phyloP scores from a whole-genome alignment of 2,329 filamentous ascomycete species.

The Verticillium alfalfae region DNA sequence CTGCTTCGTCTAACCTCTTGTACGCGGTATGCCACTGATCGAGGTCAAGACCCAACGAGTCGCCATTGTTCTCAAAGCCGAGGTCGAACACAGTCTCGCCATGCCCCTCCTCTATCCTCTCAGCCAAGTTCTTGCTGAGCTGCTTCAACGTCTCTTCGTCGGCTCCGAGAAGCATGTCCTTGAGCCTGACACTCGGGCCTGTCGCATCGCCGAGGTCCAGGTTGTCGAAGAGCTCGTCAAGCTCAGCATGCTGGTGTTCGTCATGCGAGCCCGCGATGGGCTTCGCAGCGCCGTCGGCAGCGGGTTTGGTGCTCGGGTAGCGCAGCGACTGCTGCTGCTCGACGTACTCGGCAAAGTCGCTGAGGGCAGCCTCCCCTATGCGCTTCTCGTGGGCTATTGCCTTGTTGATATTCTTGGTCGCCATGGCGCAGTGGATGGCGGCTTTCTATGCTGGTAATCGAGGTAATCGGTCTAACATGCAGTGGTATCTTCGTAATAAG shows the following conservation, averaged over 20 bases:
- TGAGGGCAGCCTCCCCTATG: conserved; percentile 83
- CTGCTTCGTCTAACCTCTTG: conserved; percentile 58
- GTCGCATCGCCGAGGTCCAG: conserved; percentile 69
- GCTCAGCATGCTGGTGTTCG: conserved; percentile 70
- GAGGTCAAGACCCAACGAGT: conserved; percentile 71
- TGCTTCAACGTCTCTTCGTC: conserved; percentile 56
- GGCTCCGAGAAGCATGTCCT: conserved; percentile 65
- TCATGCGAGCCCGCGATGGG: conserved; percentile 12
- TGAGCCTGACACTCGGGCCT: conserved; percentile 59
- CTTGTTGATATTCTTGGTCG: conserved; percentile 53
- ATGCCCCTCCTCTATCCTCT: conserved; percentile 73
- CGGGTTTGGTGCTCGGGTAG: conserved; percentile 39
- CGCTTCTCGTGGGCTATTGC: conserved; percentile 72
- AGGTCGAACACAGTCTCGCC: conserved; percentile 90
- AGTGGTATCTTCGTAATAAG: conserved; percentile 1
- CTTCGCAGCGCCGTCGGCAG: conserved; percentile 16
- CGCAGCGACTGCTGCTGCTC: conserved; percentile 83
- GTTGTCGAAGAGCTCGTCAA: conserved; percentile 88
- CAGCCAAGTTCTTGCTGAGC: conserved; percentile 60
- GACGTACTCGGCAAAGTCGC: conserved; percentile 96
- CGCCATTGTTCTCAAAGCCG: conserved; percentile 83
- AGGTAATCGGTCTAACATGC: conserved; percentile 24
- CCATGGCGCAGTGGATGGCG: conserved; percentile 46
- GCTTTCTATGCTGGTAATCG: conserved; percentile 7
- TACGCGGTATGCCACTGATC: conserved; percentile 73